A percentile compares a stretch with the other conserved stretches of the same genome.
Conservation (phyloP, 1,284 basidiomycete genomes). For the Phylloporus sp. region DNA sequence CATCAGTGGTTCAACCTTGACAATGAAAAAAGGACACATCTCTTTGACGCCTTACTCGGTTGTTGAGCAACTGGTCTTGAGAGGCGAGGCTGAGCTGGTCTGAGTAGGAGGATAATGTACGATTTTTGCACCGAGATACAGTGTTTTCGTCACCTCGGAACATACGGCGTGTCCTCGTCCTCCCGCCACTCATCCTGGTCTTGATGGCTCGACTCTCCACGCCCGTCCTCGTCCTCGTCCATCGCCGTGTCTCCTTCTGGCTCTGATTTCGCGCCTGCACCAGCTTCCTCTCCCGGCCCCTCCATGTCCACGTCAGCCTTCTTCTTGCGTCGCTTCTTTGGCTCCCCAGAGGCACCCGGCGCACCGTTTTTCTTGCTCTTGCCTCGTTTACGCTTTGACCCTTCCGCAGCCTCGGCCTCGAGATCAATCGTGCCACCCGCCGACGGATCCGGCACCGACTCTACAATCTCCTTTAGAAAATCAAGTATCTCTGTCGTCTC, state of each 20-base stretch:
- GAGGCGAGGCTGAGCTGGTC: constrained; percentile 78
- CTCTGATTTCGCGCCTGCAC: constrained; percentile 39
- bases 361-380: constrained; percentile 59
- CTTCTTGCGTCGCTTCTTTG: constrained; percentile 49
- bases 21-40: constrained; percentile 75
- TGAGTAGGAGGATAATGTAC: constrained; percentile 44
- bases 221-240: constrained; percentile 45
- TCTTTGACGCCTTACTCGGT: constrained; percentile 73
- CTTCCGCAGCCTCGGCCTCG: constrained; percentile 65
- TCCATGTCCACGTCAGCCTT: constrained; percentile 48
- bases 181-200: constrained; percentile 38
- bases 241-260: constrained; percentile 42
- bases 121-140: constrained; percentile 17
- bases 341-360: constrained; percentile 38
- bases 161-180: constrained; percentile 42
- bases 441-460: constrained; percentile 87
- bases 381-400: constrained; percentile 60
- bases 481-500: constrained; percentile 91
- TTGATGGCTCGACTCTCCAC: constrained; percentile 32
- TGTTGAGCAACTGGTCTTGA: constrained; percentile 71
- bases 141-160: constrained; percentile 37
- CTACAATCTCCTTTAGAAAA: constrained; percentile 96
- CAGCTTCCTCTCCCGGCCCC: constrained; percentile 38
- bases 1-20: constrained; percentile 64
- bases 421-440: constrained; percentile 79